Evolutionary conservation across 192 early-diverging fungal genomes (phyloP), one percentile per base, ranked within the genome.

Genomic region (Backusella luteola): DNA sequence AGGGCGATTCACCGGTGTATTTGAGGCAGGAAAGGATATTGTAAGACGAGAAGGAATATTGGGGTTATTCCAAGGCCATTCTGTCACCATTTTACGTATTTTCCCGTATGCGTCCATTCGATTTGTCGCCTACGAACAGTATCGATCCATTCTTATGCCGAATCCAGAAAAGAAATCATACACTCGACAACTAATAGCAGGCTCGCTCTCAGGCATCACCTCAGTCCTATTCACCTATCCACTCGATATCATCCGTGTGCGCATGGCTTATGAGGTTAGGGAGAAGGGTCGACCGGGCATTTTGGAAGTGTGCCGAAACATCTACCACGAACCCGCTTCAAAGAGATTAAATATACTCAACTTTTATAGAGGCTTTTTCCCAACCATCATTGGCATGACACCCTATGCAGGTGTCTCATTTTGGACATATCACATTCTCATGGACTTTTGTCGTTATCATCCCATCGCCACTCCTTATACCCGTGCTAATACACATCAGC

Each of bases 31-130:
- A 15, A 72, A 87, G 38, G 89, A 93, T 17, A 97, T 99, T 39
- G 86, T 93, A 39, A 77, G 80, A 68, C 79, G 84, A 15, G 86
- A 89, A 80, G 98, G 98, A 0, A 36, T 93, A 3, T 83, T 82
- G 4, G 96, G 96, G 6, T 86, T 99, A 26, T 97, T 96, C 73
- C 96, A 97, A 85, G 98, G 98, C 44, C 96, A 99, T 79, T 95
- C 91, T 23, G 96, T 95, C 46, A 97, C 96, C 36, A 84, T 99
- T 4, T 85, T 97, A 1, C 86, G 98, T 34, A 97, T 99, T 74
- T 98, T 98, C 81, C 98, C 98, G 4, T 99, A 98, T 78, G 94
- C 96, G 0, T 94, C 96, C 9, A 94, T 99, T 81, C 98, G 98
- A 81, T 99, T 97, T 78, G 96, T 97, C 89, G 91, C 92, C 8